Conservation (phyloP, 129 eudicot genomes). For the Deinandra increscens region DNA sequence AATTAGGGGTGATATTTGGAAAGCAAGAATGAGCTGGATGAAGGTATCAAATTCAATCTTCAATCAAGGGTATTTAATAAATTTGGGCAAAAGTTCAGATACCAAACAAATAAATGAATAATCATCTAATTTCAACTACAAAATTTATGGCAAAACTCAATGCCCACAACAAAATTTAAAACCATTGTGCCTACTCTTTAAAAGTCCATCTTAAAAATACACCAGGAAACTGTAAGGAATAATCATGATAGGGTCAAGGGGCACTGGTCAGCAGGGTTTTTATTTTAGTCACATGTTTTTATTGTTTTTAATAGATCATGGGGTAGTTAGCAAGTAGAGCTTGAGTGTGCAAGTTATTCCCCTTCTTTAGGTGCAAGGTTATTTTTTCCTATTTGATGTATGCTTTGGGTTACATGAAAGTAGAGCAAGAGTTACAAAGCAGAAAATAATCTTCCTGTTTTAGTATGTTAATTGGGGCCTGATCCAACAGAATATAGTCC, state of each 20-base stretch:
- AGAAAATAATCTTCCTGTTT: no score
- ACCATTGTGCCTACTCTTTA: constrained; percentile 22
- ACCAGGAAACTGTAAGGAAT: constrained; percentile 8
- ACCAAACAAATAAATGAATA: constrained; percentile 8
- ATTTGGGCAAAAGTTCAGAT: constrained; percentile 10
- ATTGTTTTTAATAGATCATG: no score
- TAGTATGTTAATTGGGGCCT: no score
- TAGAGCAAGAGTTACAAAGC: no score
- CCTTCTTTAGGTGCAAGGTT: no score
- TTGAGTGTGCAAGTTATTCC: no score
- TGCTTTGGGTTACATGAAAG: no score
- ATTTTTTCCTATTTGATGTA: no score
- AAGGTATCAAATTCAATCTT: constrained; percentile 21
- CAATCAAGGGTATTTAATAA: constrained; percentile 19
- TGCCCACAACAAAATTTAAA: constrained; percentile 11
- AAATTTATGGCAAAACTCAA: constrained; percentile 4
- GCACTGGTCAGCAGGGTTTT: constrained; percentile 14
- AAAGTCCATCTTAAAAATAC: constrained; percentile 13
- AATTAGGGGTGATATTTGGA: background rate
- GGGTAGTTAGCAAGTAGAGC: no score
- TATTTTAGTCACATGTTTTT: no score
- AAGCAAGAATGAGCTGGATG: constrained; percentile 8
- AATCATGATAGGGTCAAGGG: no score
- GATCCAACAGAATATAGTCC: no score
- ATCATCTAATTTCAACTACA: background rate